Conservation (phyloP, 164 flowering plant genomes). For the Umbellularia californica region DNA sequence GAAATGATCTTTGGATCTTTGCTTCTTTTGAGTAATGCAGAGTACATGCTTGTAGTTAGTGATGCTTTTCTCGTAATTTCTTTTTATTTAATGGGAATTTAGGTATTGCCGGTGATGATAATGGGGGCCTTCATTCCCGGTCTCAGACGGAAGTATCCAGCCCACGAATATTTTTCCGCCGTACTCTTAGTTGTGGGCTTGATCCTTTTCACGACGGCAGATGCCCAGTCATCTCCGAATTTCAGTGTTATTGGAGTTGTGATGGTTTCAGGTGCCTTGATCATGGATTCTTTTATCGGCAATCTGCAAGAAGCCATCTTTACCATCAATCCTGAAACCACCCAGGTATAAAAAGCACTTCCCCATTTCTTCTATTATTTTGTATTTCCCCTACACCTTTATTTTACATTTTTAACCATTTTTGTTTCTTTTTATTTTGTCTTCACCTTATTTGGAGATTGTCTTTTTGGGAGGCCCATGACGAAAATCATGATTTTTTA, state of each 20-base stretch:
- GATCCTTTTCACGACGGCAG: conserved; percentile 73
- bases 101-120: conserved; percentile 82
- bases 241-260: conserved; percentile 68
- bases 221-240: conserved; percentile 70
- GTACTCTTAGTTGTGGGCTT: conserved; percentile 61
- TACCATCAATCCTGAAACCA: conserved; percentile 77
- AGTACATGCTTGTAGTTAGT: neutral
- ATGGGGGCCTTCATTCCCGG: conserved; percentile 88
- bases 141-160: conserved; percentile 60
- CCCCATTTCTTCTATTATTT: neutral
- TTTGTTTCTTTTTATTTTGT: too few relatives aligned
- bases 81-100: conserved; percentile 1
- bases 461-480: neutral
- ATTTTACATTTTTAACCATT: neutral
- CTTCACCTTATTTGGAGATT: neutral
- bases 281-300: conserved; percentile 84
- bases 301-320: conserved; percentile 92
- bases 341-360: conserved; percentile 49
- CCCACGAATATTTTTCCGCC: conserved; percentile 63
- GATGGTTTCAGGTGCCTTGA: conserved; percentile 69
- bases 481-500: too few relatives aligned
- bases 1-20: neutral
- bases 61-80: neutral
- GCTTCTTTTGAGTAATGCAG: neutral
- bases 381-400: neutral